phyloP scores from a whole-genome alignment of 2,329 filamentous ascomycete genomes.

The Elsinoe arachidis region DNA sequence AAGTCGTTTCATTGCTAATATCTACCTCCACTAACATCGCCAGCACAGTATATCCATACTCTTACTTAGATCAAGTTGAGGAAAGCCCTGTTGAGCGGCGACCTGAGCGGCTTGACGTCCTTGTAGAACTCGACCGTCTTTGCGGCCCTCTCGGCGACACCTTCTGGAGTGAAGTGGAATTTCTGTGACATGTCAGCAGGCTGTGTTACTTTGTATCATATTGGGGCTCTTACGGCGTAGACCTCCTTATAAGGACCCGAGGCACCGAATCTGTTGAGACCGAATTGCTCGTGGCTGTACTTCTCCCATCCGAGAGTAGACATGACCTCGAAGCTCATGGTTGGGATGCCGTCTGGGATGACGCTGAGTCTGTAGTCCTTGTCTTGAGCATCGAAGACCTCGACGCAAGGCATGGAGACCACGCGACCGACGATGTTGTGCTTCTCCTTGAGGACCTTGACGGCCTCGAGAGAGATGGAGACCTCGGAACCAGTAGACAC shows the following conservation, averaged over 20 bases:
- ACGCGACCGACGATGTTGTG: slow-evolving; percentile 81
- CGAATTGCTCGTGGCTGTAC: slow-evolving; percentile 99
- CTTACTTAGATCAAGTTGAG: slow-evolving; percentile 76
- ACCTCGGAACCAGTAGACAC: slow-evolving; percentile 96
- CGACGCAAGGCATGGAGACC: slow-evolving; percentile 92
- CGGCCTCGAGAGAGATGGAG: slow-evolving; percentile 82
- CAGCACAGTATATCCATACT: neutral
- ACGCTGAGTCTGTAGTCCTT: slow-evolving; percentile 94
- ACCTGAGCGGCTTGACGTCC: slow-evolving; percentile 77
- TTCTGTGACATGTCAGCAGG: slow-evolving; percentile 52
- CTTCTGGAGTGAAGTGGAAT: slow-evolving; percentile 98
- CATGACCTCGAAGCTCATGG: slow-evolving; percentile 93
- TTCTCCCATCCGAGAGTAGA: slow-evolving; percentile 97
- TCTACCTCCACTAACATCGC: neutral
- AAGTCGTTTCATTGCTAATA: slow-evolving; percentile 6
- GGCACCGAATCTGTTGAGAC: slow-evolving; percentile 97
- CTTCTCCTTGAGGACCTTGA: slow-evolving; percentile 83
- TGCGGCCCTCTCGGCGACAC: slow-evolving; percentile 86
- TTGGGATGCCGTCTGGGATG: slow-evolving; percentile 86
- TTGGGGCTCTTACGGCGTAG: slow-evolving; percentile 58
- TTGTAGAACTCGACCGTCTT: slow-evolving; percentile 97
- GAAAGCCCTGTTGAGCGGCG: slow-evolving; percentile 94
- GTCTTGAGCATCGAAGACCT: slow-evolving; percentile 87
- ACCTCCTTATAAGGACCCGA: slow-evolving; percentile 96
- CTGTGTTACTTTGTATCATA: neutral